Evolutionary conservation across 768 basidiomycete species (phyloP).

Genomic region (Galerina sulciceps): DNA sequence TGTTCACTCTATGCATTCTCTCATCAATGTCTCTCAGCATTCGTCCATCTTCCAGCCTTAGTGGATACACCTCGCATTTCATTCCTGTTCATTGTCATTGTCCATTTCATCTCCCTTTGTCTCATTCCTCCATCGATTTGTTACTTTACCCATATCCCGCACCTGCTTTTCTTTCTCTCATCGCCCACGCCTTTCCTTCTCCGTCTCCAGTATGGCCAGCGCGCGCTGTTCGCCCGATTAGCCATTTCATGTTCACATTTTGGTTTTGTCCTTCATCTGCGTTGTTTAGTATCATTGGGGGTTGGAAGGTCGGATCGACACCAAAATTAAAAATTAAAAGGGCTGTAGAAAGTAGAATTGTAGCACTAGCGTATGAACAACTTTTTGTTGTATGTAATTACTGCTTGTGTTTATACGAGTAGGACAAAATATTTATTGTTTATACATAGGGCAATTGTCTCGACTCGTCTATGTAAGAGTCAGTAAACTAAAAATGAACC

Average conservation of each 20-base stretch:
- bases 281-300: too few species aligned
- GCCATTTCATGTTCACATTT: not conserved
- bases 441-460: too few species aligned
- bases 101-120: not conserved
- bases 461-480: too few species aligned
- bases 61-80: not conserved
- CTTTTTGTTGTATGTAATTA: too few species aligned
- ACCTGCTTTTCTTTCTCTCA: not conserved
- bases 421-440: too few species aligned
- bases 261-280: not conserved
- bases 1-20: conserved; percentile 9
- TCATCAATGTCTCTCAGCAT: conserved; percentile 6
- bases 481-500: too few species aligned
- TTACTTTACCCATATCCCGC: not conserved
- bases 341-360: too few species aligned
- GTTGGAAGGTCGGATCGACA: too few species aligned
- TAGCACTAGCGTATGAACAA: too few species aligned
- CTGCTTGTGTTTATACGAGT: too few species aligned
- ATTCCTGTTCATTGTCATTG: not conserved
- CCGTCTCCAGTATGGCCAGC: not conserved
- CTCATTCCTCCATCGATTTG: conserved; percentile 1
- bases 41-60: not conserved
- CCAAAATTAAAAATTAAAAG: too few species aligned
- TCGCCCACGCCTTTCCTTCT: not conserved
- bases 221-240: not conserved